phyloP scores from a whole-genome alignment of 169 alveolate genomes.

The Toxoplasma gondii region DNA sequence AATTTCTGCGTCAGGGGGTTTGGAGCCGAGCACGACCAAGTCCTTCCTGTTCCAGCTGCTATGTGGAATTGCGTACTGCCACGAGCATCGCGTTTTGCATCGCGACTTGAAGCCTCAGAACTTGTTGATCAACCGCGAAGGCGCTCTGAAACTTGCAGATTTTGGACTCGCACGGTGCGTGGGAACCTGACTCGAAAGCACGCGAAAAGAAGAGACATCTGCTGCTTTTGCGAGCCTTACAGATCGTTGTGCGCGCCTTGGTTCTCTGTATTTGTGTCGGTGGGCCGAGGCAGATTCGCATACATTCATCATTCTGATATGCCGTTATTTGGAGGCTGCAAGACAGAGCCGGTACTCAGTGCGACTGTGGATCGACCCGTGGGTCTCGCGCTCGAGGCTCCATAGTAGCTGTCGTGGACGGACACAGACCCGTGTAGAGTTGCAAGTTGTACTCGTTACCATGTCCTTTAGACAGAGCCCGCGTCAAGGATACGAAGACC shows the following conservation, averaged over 20 bases:
- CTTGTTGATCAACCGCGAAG: conserved; percentile 92
- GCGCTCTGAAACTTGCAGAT: conserved; percentile 97
- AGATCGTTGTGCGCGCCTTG: not conserved
- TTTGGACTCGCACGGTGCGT: conserved; percentile 97
- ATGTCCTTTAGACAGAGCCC: no score
- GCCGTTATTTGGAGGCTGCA: no score
- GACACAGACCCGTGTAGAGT: no score
- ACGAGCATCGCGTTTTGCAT: conserved; percentile 97
- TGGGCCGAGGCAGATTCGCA: no score
- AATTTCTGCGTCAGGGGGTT: conserved; percentile 78
- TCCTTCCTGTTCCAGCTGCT: conserved; percentile 95
- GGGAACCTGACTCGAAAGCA: not conserved
- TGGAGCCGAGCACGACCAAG: conserved; percentile 87
- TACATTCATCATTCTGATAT: no score
- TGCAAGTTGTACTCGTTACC: no score
- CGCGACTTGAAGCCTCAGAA: conserved; percentile 99
- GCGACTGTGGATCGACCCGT: no score
- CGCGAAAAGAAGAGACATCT: not conserved
- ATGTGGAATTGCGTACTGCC: conserved; percentile 98
- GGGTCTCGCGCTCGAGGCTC: no score
- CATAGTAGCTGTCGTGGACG: no score
- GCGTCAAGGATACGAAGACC: no score
- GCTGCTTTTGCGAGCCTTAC: not conserved
- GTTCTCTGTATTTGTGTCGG: no score
- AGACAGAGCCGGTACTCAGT: no score